Evolutionary conservation across 2,329 filamentous ascomycete genomes (phyloP), one percentile per base, ranked within the genome.

Genomic region (Sclerotiophoma versabilis): DNA sequence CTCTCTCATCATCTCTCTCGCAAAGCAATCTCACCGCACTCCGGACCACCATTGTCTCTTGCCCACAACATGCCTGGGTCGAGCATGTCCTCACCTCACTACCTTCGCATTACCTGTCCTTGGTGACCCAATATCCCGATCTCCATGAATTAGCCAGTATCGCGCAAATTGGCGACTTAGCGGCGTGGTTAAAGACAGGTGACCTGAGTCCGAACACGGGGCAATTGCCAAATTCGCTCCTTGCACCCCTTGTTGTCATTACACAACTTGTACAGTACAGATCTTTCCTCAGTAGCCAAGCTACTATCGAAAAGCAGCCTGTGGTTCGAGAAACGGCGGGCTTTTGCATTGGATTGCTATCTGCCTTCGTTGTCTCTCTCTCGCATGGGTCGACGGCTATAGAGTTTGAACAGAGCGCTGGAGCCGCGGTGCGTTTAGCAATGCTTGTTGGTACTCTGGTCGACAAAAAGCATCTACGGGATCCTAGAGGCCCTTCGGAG

Each of bases 41-140:
- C 6, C 45, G 45, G 25, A 32, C 45, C 34, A 32, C 44, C 17
- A 38, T 48, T 12, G 15, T 39, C 34, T 39, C 45, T 32, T 48
- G 34, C 14, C 19, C 45, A 41, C 25, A 48, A 39, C 10, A 48
- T 32, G 34, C 33, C 17, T 48, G 45, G 45, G 45, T 14, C 2
- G 11, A 39, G 11, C 3, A 39, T 1, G 34, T 37, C 19, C 10
- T 48, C 26, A 32, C 2, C 14, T 39, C 45, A n/a, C 34, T 48
- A 6, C 17, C 45, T 17, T 11, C 20, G 34, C 34, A 48, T 2
- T 48, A 48, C 19, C 12, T 23, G 2, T 5, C 9, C 10, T 5
- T 48, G 9, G 26, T 19, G 3, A 11, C 23, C 2, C n/a, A 11
- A 3, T 17, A 14, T 10, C 37, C 37, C 7, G 23, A 17, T 11